Evolutionary conservation across 805 yeast genomes (phyloP).

Genomic region (Pachysolen tannophilus): DNA sequence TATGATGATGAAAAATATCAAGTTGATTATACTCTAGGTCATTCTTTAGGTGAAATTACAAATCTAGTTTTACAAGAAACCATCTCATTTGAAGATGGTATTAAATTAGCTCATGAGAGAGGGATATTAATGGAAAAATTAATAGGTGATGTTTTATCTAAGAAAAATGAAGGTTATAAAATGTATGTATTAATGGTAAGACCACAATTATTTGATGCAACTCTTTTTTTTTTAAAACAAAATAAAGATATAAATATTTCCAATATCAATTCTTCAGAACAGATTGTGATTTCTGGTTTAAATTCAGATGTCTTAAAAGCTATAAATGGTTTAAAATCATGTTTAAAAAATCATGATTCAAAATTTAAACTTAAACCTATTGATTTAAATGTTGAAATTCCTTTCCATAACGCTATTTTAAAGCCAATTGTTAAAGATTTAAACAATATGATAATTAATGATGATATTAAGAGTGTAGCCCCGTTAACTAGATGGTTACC

Average conservation of each 20-base stretch:
- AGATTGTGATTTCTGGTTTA: slow-evolving; percentile 25
- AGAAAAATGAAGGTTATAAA: slow-evolving; percentile 25
- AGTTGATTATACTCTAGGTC: slow-evolving; percentile 22
- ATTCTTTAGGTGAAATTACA: slow-evolving; percentile 27
- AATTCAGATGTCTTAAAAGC: slow-evolving; percentile 11
- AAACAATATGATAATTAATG: slow-evolving; percentile 7
- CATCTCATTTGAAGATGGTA: slow-evolving; percentile 17
- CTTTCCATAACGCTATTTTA: slow-evolving; percentile 26
- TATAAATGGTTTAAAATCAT: slow-evolving; percentile 10
- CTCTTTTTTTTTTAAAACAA: slow-evolving; percentile 3
- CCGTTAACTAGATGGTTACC: slow-evolving; percentile 9
- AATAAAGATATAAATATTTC: slow-evolving; percentile 15
- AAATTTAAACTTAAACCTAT: slow-evolving; percentile 15
- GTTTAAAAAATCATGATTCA: slow-evolving; percentile 4
- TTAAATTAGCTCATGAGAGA: slow-evolving; percentile 18
- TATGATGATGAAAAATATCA: slow-evolving; percentile 6
- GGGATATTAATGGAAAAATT: slow-evolving; percentile 24
- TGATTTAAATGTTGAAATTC: slow-evolving; percentile 22
- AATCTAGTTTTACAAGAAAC: slow-evolving; percentile 20
- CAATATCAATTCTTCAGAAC: slow-evolving; percentile 25
- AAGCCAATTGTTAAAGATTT: slow-evolving; percentile 19
- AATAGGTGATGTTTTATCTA: slow-evolving; percentile 16
- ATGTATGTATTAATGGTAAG: slow-evolving; percentile 24
- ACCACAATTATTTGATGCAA: slow-evolving; percentile 14
- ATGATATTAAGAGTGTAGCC: slow-evolving; percentile 1